These are phyloP conservation scores for Drechslera avenae DNA, from an alignment of 2,329 filamentous ascomycete genomes.

Conservation along the genomic window DNA sequence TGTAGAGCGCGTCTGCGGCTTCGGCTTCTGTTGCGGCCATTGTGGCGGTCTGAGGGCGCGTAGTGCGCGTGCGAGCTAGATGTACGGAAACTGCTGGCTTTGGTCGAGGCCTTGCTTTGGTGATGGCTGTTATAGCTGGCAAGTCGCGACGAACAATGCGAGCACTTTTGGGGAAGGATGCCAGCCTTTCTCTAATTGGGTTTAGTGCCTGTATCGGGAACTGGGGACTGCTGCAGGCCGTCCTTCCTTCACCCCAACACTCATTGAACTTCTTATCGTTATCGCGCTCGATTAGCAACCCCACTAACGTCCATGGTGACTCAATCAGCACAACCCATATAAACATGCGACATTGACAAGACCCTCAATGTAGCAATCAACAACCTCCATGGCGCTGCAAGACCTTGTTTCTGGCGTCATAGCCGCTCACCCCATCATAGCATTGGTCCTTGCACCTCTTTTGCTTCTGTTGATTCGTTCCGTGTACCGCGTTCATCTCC, in stretches of 20 bases:
- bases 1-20: slow-evolving; percentile 72
- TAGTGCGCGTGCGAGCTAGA: slow-evolving; percentile 11
- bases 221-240: background rate
- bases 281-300: slow-evolving; percentile 11
- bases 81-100: background rate
- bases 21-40: slow-evolving; percentile 39
- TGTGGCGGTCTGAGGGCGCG: slow-evolving; percentile 12
- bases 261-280: background rate
- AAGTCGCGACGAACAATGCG: slow-evolving; percentile 18
- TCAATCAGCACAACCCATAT: slow-evolving; percentile 15
- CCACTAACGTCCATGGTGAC: slow-evolving; percentile 13
- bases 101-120: background rate
- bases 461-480: slow-evolving; percentile 19
- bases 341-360: slow-evolving; percentile 3
- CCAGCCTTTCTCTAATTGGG: slow-evolving; percentile 19
- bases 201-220: slow-evolving; percentile 18
- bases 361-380: background rate
- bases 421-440: slow-evolving; percentile 7
- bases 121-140: slow-evolving; percentile 4
- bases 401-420: slow-evolving; percentile 3
- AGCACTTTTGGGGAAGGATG: slow-evolving; percentile 13
- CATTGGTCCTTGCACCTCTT: slow-evolving; percentile 4
- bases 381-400: slow-evolving; percentile 13
- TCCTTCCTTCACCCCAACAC: background rate
- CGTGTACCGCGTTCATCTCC: slow-evolving; percentile 31